phyloP scores from a whole-genome alignment of 2,329 filamentous ascomycete genomes.

The Dactylellina sp. region DNA sequence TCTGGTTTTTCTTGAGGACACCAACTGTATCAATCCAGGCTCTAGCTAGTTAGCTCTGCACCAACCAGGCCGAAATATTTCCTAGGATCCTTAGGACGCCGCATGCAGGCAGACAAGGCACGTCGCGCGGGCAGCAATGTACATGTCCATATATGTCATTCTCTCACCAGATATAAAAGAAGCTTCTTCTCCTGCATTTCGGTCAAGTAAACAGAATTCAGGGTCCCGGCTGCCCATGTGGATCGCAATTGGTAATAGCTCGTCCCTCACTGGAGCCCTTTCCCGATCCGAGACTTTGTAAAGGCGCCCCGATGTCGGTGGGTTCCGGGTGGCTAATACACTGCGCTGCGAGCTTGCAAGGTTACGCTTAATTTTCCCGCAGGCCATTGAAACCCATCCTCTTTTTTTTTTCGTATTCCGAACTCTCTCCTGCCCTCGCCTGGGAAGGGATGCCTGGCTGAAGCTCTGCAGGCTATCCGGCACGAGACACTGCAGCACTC shows the following conservation, averaged over 20 bases:
- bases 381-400: background rate
- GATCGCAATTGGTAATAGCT: conserved; percentile 54
- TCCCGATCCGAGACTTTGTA: conserved; percentile 8
- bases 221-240: conserved; percentile 37
- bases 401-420: background rate
- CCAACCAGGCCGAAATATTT: conserved; percentile 45
- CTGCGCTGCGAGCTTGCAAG: conserved; percentile 8
- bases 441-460: too few species aligned
- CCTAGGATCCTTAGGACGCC: conserved; percentile 35
- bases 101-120: conserved; percentile 30
- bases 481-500: conserved; percentile 9
- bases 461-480: conserved; percentile 18
- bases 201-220: conserved; percentile 50
- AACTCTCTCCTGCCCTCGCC: too few species aligned
- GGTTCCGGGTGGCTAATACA: conserved; percentile 46
- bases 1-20: background rate
- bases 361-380: conserved; percentile 42
- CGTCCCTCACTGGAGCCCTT: conserved; percentile 38
- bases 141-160: too few species aligned
- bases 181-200: conserved; percentile 47
- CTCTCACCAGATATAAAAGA: conserved; percentile 41
- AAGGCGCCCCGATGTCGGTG: conserved; percentile 53
- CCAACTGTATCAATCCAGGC: background rate
- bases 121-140: conserved; percentile 3
- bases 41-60: conserved; percentile 11